phyloP scores from a whole-genome alignment of 225 moss, liverwort and hornwort genomes.

The Neckera pumila region DNA sequence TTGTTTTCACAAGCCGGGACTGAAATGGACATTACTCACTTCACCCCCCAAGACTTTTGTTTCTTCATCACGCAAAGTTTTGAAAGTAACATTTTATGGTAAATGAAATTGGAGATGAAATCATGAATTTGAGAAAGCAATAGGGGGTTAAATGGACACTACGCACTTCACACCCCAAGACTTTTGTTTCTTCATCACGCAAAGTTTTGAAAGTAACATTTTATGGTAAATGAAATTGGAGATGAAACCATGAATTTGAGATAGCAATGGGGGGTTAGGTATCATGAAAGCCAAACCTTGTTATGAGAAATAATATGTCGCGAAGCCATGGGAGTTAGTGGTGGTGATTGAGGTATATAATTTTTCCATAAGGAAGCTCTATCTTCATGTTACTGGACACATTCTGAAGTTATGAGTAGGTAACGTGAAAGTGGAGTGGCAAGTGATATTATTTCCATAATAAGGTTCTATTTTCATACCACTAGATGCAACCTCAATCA shows the following conservation, averaged over 20 bases:
- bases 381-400: rapidly evolving
- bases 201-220: background rate
- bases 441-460: background rate
- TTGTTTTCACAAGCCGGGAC: background rate
- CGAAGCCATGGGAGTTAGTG: background rate
- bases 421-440: background rate
- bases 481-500: background rate
- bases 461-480: background rate
- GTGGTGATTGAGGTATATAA: too few species aligned
- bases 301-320: background rate
- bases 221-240: background rate
- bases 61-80: background rate
- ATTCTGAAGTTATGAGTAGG: background rate
- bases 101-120: background rate
- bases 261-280: background rate
- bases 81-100: background rate
- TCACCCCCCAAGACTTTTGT: background rate
- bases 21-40: background rate
- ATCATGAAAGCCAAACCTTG: background rate
- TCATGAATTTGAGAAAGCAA: background rate
- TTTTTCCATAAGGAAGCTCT: background rate
- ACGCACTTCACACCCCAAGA: background rate
- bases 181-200: background rate
- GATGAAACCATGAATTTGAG: background rate
- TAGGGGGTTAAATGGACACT: background rate